Evolutionary conservation across 1,284 basidiomycete species (phyloP).

Genomic region (Trametes versicolor): DNA sequence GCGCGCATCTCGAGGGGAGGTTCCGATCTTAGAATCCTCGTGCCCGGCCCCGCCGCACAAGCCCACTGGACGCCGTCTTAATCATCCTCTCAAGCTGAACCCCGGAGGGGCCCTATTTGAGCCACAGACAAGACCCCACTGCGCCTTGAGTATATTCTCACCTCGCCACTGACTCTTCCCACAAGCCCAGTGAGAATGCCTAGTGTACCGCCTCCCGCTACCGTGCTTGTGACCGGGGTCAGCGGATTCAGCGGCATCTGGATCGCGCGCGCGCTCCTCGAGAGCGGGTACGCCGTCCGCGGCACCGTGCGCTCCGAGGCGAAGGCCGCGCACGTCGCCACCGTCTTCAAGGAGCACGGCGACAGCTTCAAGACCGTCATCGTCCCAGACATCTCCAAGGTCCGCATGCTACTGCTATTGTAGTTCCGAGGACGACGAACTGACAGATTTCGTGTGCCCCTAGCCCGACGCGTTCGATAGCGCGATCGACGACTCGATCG

Average conservation of each 20-base stretch:
- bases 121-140: too few species aligned
- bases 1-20: too few species aligned
- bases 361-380: slow-evolving; percentile 59
- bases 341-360: slow-evolving; percentile 56
- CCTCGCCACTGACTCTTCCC: too few species aligned
- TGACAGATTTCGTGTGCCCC: background rate
- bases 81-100: too few species aligned
- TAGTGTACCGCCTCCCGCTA: slow-evolving; percentile 37
- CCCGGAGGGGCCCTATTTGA: too few species aligned
- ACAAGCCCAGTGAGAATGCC: slow-evolving; percentile 34
- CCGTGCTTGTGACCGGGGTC: slow-evolving; percentile 50
- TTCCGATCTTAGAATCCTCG: too few species aligned
- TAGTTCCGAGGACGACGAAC: too few species aligned
- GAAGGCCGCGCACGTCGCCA: slow-evolving; percentile 59
- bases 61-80: too few species aligned
- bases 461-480: slow-evolving; percentile 16
- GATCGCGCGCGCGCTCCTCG: slow-evolving; percentile 50
- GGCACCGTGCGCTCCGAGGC: slow-evolving; percentile 61
- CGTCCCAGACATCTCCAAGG: slow-evolving; percentile 64
- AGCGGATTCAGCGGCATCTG: slow-evolving; percentile 54
- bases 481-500: slow-evolving; percentile 20
- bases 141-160: too few species aligned
- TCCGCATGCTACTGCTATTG: slow-evolving; percentile 31
- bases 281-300: slow-evolving; percentile 57
- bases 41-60: too few species aligned